Percentiles rank a stretch among this genome's conserved stretches.
These are phyloP conservation scores for Ceratocystis diversiconidia DNA, from an alignment of 2,329 filamentous ascomycete species.

Conservation along the genomic window DNA sequence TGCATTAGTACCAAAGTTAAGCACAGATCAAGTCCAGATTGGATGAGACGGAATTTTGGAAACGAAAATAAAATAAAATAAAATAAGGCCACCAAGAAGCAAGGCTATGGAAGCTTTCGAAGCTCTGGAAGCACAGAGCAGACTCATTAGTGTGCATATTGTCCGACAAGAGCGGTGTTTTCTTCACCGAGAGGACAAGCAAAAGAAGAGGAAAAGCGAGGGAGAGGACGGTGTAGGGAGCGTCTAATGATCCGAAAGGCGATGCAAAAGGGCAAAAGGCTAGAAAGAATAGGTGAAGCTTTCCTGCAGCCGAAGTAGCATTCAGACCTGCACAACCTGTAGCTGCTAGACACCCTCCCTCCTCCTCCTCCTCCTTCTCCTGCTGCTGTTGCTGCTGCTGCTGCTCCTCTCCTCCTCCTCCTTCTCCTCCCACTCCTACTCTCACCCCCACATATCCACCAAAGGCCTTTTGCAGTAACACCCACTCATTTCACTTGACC, in stretches of 20 bases:
- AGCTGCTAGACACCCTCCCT: not conserved
- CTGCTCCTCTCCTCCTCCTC: not conserved
- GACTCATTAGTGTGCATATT: constrained; percentile 4
- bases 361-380: not conserved
- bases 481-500: not conserved
- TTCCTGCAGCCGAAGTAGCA: not conserved
- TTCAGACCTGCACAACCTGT: not conserved
- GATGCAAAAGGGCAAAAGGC: not conserved
- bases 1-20: not conserved
- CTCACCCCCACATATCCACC: not conserved
- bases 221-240: not conserved
- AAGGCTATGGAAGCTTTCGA: not conserved
- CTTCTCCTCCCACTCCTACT: too few relatives aligned
- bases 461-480: not conserved
- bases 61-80: not conserved
- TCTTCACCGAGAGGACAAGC: not conserved
- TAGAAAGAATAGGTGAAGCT: not conserved
- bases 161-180: not conserved
- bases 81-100: not conserved
- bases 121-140: not conserved
- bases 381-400: not conserved
- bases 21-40: not conserved
- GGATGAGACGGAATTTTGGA: not conserved
- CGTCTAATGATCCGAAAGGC: not conserved
- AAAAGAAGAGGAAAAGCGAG: not conserved